Evolutionary conservation across 2,329 filamentous ascomycete species (phyloP).

Genomic region (Aspergillus ruber): DNA sequence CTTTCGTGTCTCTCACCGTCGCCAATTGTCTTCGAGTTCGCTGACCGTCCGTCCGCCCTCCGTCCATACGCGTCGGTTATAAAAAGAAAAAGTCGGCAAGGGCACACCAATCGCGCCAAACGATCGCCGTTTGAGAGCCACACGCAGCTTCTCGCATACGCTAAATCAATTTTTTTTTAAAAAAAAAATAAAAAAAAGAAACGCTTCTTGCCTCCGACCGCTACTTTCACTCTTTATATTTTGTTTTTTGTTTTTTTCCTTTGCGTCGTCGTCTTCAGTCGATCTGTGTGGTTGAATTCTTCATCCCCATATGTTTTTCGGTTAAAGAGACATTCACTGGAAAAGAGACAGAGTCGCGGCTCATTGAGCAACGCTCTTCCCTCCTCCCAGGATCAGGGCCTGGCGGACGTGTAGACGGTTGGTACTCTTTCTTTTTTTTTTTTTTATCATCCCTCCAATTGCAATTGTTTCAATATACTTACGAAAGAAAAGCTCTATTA

Average conservation of each 20-base stretch:
- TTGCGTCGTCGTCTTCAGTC: constrained; percentile 15
- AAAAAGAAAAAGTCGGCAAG: not conserved
- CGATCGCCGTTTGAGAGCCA: too few species aligned
- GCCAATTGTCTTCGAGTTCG: too few species aligned
- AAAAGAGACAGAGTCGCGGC: constrained; percentile 31
- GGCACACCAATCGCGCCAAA: too few species aligned
- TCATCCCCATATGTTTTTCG: constrained; percentile 32
- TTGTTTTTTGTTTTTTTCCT: constrained; percentile 14
- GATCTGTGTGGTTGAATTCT: constrained; percentile 19
- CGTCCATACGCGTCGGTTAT: not conserved
- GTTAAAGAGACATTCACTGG: constrained; percentile 28
- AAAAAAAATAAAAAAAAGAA: constrained; percentile 10
- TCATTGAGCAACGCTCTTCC: constrained; percentile 36
- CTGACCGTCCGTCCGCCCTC: not conserved
- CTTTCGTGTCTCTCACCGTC: not conserved
- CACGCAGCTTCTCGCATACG: too few species aligned
- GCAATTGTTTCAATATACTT: constrained; percentile 13
- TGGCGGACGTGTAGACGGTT: constrained; percentile 39
- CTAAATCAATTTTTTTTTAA: constrained; percentile 1
- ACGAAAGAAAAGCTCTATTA: constrained; percentile 9
- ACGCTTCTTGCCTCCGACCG: constrained; percentile 3
- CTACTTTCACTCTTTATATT: not conserved
- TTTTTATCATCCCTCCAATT: constrained; percentile 3
- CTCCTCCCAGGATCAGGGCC: constrained; percentile 33
- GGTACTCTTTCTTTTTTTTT: constrained; percentile 13